Conservation (phyloP, 805 yeast species). For the Candida chilensis region DNA sequence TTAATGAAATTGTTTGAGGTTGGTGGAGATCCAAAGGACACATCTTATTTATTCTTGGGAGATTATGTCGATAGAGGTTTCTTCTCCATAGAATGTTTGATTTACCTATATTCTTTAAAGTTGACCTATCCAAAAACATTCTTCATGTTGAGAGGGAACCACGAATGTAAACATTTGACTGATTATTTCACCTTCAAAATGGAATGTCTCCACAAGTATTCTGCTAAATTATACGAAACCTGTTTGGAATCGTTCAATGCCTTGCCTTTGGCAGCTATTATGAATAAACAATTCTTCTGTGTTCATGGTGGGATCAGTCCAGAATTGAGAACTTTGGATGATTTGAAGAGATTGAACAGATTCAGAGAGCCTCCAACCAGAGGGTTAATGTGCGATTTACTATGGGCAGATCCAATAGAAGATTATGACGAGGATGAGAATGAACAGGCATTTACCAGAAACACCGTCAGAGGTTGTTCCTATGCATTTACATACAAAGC, state of each 20-base stretch:
- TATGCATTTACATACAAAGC: constrained; percentile 84
- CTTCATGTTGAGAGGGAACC: constrained; percentile 87
- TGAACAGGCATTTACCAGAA: constrained; percentile 47
- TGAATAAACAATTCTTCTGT: constrained; percentile 91
- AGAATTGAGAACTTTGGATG: constrained; percentile 61
- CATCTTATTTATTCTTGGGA: constrained; percentile 78
- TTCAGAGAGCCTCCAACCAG: constrained; percentile 89
- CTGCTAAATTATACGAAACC: constrained; percentile 53
- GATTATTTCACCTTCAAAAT: constrained; percentile 88
- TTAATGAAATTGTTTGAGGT: constrained; percentile 85
- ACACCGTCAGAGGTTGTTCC: constrained; percentile 84
- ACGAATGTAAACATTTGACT: constrained; percentile 89
- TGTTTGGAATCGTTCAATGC: constrained; percentile 76
- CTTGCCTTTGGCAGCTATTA: constrained; percentile 84
- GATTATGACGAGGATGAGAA: constrained; percentile 59
- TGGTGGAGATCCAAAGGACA: constrained; percentile 78
- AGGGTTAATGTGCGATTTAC: constrained; percentile 88
- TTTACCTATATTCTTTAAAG: constrained; percentile 73
- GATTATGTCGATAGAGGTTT: constrained; percentile 95
- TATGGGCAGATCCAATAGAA: constrained; percentile 96
- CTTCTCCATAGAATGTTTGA: constrained; percentile 73
- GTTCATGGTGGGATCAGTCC: constrained; percentile 96
- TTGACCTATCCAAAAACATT: constrained; percentile 65
- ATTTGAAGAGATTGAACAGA: constrained; percentile 61
- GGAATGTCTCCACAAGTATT: constrained; percentile 85